A percentile compares a stretch with the other conserved stretches of the same genome.
These are phyloP conservation scores for Neonectria sp. DNA, from an alignment of 2,329 filamentous ascomycete genomes.

Conservation along the genomic window DNA sequence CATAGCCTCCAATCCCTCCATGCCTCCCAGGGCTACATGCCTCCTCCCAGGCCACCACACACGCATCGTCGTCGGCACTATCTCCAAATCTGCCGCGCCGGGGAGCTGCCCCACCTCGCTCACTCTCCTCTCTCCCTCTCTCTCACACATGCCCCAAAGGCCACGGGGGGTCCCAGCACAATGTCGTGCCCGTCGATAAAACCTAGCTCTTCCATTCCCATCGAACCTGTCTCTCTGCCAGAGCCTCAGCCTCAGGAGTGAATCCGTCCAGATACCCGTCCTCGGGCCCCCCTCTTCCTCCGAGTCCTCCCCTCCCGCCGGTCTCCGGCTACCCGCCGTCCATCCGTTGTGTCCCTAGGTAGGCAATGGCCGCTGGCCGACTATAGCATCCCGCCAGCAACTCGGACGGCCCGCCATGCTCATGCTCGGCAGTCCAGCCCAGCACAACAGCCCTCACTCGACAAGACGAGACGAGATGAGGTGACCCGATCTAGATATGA, in stretches of 20 bases:
- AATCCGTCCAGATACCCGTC: conserved; percentile 22
- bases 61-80: conserved; percentile 48
- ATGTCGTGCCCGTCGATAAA: conserved; percentile 51
- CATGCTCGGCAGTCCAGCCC: conserved; percentile 44
- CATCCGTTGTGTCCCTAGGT: conserved; percentile 6
- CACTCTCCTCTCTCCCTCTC: conserved; percentile 42
- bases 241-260: conserved; percentile 46
- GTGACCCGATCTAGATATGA: conserved; percentile 50
- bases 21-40: not conserved
- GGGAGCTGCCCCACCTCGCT: conserved; percentile 48
- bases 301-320: conserved; percentile 18
- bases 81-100: conserved; percentile 50
- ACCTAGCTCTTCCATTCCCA: conserved; percentile 48
- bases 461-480: conserved; percentile 49
- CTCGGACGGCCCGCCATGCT: conserved; percentile 46
- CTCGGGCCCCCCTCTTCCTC: conserved; percentile 35
- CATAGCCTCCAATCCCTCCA: conserved; percentile 28
- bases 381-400: conserved; percentile 28
- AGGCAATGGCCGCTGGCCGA: conserved; percentile 25
- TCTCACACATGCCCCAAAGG: conserved; percentile 46
- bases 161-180: conserved; percentile 48
- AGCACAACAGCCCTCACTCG: conserved; percentile 44
- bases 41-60: conserved; percentile 18
- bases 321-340: conserved; percentile 37
- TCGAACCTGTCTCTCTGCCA: conserved; percentile 45